Percentiles rank a stretch among this genome's conserved stretches.
These are phyloP conservation scores for Paxillus ammoniavirescens DNA, from an alignment of 768 basidiomycete species.

Conservation along the genomic window DNA sequence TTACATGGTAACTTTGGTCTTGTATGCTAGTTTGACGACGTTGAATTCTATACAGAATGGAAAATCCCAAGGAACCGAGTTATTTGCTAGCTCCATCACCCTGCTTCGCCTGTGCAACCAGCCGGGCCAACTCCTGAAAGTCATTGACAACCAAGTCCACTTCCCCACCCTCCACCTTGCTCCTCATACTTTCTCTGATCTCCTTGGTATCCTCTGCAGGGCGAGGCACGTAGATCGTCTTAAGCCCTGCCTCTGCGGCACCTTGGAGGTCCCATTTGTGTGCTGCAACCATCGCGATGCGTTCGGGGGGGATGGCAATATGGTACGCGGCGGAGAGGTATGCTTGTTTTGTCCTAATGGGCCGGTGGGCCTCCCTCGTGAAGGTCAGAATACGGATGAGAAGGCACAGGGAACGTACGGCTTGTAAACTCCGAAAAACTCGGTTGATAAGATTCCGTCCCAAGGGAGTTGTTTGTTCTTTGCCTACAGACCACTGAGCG, in stretches of 20 bases:
- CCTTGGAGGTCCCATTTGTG: slow-evolving; percentile 58
- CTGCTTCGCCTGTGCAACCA: slow-evolving; percentile 16
- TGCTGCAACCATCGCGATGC: slow-evolving; percentile 64
- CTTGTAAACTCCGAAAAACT: slow-evolving; percentile 62
- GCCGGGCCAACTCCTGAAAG: slow-evolving; percentile 46
- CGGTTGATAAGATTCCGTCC: slow-evolving; percentile 61
- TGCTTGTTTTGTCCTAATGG: slow-evolving; percentile 39
- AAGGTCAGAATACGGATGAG: neutral
- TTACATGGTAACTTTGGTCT: neutral
- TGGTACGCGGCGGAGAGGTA: slow-evolving; percentile 51
- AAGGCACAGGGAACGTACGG: slow-evolving; percentile 43
- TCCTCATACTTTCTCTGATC: slow-evolving; percentile 32
- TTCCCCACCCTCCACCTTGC: slow-evolving; percentile 53
- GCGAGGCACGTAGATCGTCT: slow-evolving; percentile 58
- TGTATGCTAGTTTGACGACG: neutral
- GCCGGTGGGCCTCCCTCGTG: neutral
- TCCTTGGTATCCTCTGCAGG: slow-evolving; percentile 41
- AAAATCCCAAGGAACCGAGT: neutral
- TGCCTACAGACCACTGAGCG: slow-evolving; percentile 38
- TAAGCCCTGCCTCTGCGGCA: slow-evolving; percentile 51
- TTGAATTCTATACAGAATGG: neutral
- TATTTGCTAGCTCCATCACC: neutral
- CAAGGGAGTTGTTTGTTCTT: slow-evolving; percentile 61
- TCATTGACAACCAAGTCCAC: slow-evolving; percentile 56
- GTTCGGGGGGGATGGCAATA: slow-evolving; percentile 42